Evolutionary conservation across 805 yeast species (phyloP).

Genomic region (Pichia eremophila): DNA sequence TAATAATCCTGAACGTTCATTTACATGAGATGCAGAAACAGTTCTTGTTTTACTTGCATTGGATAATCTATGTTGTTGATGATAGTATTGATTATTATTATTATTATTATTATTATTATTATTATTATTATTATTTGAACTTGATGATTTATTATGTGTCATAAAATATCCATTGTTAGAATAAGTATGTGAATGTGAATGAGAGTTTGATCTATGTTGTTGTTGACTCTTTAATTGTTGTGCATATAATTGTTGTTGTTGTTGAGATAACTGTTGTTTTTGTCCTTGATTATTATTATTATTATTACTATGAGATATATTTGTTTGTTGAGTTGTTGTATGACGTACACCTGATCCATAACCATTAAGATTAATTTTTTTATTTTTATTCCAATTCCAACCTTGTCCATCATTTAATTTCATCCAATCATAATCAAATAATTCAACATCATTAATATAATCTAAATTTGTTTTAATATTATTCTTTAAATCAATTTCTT

Average conservation of each 20-base stretch:
- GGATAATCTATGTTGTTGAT: not conserved
- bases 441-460: constrained; percentile 34
- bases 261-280: not conserved
- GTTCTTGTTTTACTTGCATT: not conserved
- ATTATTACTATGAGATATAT: not conserved
- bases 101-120: no score
- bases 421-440: constrained; percentile 76
- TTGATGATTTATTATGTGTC: not conserved
- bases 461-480: not conserved
- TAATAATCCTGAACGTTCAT: constrained; percentile 5
- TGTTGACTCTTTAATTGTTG: not conserved
- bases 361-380: constrained; percentile 74
- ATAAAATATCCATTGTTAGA: not conserved
- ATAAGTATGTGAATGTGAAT: not conserved
- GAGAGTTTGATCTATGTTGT: not conserved
- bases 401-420: constrained; percentile 70
- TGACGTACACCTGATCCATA: constrained; percentile 39
- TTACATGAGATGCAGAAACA: not conserved
- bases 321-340: constrained; percentile 4
- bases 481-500: constrained; percentile 33
- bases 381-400: constrained; percentile 69
- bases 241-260: not conserved
- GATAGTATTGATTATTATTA: no score
- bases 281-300: not conserved
- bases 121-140: not conserved